phyloP scores from a whole-genome alignment of 257 asterid species.

The Henckelia pumila region DNA sequence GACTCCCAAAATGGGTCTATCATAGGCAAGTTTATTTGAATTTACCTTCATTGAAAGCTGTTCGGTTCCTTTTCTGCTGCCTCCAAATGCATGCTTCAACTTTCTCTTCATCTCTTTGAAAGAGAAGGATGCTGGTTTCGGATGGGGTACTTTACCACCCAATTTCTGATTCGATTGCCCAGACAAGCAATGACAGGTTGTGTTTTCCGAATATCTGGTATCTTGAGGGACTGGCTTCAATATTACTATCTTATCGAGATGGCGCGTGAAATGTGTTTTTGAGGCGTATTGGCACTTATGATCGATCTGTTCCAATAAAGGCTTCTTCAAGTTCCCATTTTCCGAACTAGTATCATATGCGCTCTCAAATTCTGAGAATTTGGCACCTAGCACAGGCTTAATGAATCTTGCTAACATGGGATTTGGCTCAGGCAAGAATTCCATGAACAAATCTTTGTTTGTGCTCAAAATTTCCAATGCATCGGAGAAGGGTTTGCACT shows the following conservation, averaged over 20 bases:
- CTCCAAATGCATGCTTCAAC: slow-evolving; percentile 54
- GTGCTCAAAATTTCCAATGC: slow-evolving; percentile 53
- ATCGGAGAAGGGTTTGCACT: slow-evolving; percentile 48
- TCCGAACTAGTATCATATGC: neutral
- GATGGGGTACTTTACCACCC: slow-evolving; percentile 27
- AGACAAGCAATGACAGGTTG: slow-evolving; percentile 52
- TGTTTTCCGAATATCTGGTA: slow-evolving; percentile 28
- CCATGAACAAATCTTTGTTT: slow-evolving; percentile 41
- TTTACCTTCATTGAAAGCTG: slow-evolving; percentile 5
- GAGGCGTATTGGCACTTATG: slow-evolving; percentile 23
- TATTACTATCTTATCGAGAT: slow-evolving; percentile 47
- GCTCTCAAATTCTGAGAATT: slow-evolving; percentile 21
- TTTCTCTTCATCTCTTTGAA: slow-evolving; percentile 56
- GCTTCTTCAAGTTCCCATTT: slow-evolving; percentile 12
- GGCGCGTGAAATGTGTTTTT: slow-evolving; percentile 21
- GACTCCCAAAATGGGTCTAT: neutral
- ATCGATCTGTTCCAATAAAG: slow-evolving; percentile 25
- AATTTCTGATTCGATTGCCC: slow-evolving; percentile 31
- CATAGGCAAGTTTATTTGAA: slow-evolving; percentile 5
- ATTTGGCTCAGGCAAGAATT: slow-evolving; percentile 43
- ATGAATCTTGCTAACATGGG: slow-evolving; percentile 27
- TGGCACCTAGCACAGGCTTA: slow-evolving; percentile 16
- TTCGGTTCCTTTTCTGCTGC: slow-evolving; percentile 26
- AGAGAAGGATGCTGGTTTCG: slow-evolving; percentile 42
- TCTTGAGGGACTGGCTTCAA: slow-evolving; percentile 45